Percentiles rank a stretch among this genome's conserved stretches.
Conservation (phyloP, 768 basidiomycete genomes). For the Gautieria morchelliformis region DNA sequence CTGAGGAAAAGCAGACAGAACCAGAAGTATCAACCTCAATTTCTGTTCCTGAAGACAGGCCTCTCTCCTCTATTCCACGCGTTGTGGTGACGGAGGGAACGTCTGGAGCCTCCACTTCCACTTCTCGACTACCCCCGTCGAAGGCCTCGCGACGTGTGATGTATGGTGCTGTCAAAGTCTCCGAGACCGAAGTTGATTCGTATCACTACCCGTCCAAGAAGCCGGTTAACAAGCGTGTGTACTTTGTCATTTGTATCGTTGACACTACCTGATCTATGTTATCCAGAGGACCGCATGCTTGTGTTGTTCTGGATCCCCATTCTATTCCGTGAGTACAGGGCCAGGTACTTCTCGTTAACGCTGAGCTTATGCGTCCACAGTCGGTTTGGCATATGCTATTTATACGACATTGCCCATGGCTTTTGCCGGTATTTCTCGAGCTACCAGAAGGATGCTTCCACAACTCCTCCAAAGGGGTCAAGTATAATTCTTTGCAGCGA, state of each 20-base stretch:
- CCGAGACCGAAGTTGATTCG: conserved; percentile 60
- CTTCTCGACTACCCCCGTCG: not conserved
- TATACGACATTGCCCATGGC: conserved; percentile 12
- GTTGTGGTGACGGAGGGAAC: not conserved
- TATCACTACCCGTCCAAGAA: conserved; percentile 49
- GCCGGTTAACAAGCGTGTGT: not conserved
- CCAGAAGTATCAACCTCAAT: not conserved
- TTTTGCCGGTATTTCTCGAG: conserved; percentile 3
- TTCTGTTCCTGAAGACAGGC: not conserved
- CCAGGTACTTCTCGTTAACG: not conserved
- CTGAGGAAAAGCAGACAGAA: not conserved
- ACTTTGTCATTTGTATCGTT: not conserved
- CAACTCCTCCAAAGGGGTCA: not conserved
- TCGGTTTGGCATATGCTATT: conserved; percentile 14
- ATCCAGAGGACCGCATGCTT: conserved; percentile 74
- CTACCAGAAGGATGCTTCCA: not conserved
- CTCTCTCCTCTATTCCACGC: not conserved
- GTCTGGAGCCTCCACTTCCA: not conserved
- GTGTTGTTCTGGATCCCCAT: conserved; percentile 82
- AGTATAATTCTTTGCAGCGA: not conserved
- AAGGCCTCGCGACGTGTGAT: conserved; percentile 29
- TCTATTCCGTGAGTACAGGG: conserved; percentile 50
- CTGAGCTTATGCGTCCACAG: conserved; percentile 5
- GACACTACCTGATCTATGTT: not conserved
- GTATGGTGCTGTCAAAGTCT: conserved; percentile 35